A percentile compares a stretch with the other conserved stretches of the same genome.
These are phyloP conservation scores for Papilionanthe hybrid DNA, from an alignment of 116 monocot species.

Conservation along the genomic window DNA sequence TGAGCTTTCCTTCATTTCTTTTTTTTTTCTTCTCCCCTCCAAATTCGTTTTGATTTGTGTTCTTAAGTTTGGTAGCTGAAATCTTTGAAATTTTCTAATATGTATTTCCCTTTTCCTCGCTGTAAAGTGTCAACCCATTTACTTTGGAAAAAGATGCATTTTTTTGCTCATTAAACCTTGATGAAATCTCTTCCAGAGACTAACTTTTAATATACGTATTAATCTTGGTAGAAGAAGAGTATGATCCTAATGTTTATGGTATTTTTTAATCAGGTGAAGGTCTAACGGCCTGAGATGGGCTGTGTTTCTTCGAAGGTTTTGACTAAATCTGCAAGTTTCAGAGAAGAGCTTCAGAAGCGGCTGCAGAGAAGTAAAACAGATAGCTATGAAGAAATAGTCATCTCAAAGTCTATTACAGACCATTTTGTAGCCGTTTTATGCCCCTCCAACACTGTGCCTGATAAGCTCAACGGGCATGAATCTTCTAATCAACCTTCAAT, in stretches of 20 bases:
- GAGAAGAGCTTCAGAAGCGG: constrained; percentile 9
- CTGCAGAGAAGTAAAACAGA: not conserved
- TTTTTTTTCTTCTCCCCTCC: too few species aligned
- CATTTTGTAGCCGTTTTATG: constrained; percentile 12
- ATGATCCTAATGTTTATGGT: not conserved
- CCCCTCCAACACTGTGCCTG: not conserved
- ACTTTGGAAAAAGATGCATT: too few species aligned
- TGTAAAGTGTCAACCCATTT: too few species aligned
- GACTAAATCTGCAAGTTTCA: constrained; percentile 15
- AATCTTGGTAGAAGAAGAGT: not conserved
- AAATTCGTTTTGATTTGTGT: too few species aligned
- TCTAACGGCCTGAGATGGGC: constrained; percentile 7
- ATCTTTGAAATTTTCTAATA: not conserved
- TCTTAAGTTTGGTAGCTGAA: too few species aligned
- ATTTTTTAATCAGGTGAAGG: not conserved
- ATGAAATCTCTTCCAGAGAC: not conserved
- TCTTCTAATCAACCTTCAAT: not conserved
- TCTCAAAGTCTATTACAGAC: not conserved
- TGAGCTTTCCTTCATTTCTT: too few species aligned
- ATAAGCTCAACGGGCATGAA: constrained; percentile 6
- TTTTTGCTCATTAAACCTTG: not conserved
- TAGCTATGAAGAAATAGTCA: constrained; percentile 2
- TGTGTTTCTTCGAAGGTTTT: constrained; percentile 15
- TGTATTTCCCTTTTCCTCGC: not conserved
- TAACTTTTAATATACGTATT: not conserved